Evolutionary conservation across 1,284 basidiomycete species (phyloP).

Genomic region (Cutaneotrichosporon dermatis): DNA sequence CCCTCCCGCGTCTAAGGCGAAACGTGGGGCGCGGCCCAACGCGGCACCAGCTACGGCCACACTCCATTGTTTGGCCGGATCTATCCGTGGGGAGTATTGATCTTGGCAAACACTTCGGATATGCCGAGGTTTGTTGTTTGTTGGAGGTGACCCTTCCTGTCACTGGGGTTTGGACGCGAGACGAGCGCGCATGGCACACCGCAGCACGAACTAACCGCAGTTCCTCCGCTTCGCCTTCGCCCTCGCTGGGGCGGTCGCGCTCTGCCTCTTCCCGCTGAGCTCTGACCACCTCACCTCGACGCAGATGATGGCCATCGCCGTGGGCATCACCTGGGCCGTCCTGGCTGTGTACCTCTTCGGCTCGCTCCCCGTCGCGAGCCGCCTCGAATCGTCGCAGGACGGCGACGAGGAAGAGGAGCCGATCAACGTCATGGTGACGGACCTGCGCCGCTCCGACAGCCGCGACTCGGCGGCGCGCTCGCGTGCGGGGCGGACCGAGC

Average conservation of each 20-base stretch:
- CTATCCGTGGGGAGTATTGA: too few species aligned
- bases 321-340: slow-evolving; percentile 26
- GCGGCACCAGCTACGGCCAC: too few species aligned
- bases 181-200: too few species aligned
- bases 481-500: neutral
- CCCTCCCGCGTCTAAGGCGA: too few species aligned
- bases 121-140: too few species aligned
- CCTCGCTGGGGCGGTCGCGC: slow-evolving; percentile 19
- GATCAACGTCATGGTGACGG: slow-evolving; percentile 2
- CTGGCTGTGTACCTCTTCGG: slow-evolving; percentile 24
- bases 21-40: too few species aligned
- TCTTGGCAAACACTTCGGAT: too few species aligned
- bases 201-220: neutral
- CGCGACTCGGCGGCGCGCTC: neutral
- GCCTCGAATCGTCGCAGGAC: too few species aligned
- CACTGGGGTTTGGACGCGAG: too few species aligned
- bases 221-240: slow-evolving; percentile 19
- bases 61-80: too few species aligned
- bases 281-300: slow-evolving; percentile 14
- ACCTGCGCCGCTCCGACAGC: neutral
- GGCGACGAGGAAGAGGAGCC: too few species aligned
- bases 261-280: slow-evolving; percentile 30
- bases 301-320: slow-evolving; percentile 22
- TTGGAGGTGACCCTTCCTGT: too few species aligned
- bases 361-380: slow-evolving; percentile 12